These are phyloP conservation scores for Saccharomycopsis sp. DNA, from an alignment of 805 yeast genomes.

Conservation along the genomic window DNA sequence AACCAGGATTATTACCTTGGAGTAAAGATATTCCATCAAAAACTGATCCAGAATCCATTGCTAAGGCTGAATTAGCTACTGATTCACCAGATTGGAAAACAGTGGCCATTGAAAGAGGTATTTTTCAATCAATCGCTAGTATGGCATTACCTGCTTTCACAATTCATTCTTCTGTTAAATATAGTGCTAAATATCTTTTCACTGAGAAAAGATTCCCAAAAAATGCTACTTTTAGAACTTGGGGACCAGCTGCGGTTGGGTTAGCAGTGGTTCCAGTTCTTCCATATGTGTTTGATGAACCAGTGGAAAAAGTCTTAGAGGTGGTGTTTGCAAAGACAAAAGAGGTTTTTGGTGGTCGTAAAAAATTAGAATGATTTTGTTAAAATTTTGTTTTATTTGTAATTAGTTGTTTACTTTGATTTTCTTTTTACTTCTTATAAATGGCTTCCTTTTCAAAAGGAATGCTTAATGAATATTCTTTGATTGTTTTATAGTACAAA, in stretches of 20 bases:
- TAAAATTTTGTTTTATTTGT: too few species aligned
- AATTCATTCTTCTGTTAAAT: constrained; percentile 65
- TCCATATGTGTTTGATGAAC: constrained; percentile 75
- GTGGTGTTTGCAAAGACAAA: constrained; percentile 45
- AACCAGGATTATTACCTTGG: constrained; percentile 62
- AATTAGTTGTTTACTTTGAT: too few species aligned
- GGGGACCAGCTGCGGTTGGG: constrained; percentile 75
- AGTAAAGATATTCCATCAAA: constrained; percentile 32
- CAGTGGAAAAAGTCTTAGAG: constrained; percentile 64
- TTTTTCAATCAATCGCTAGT: constrained; percentile 72
- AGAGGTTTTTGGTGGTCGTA: constrained; percentile 20
- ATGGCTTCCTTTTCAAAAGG: too few species aligned
- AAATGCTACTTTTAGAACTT: constrained; percentile 36
- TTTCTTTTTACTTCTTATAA: too few species aligned
- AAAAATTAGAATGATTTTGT: too few species aligned
- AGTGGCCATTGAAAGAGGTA: constrained; percentile 57
- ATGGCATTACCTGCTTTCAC: constrained; percentile 87
- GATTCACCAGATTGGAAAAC: constrained; percentile 57
- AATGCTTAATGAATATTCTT: too few species aligned
- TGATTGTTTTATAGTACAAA: too few species aligned
- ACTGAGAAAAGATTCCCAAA: constrained; percentile 37
- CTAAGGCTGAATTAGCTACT: constrained; percentile 25
- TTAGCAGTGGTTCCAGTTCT: constrained; percentile 65
- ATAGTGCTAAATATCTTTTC: constrained; percentile 47
- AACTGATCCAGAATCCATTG: constrained; percentile 28